These are phyloP conservation scores for Boeremia exigua DNA, from an alignment of 2,329 filamentous ascomycete species.

Conservation along the genomic window DNA sequence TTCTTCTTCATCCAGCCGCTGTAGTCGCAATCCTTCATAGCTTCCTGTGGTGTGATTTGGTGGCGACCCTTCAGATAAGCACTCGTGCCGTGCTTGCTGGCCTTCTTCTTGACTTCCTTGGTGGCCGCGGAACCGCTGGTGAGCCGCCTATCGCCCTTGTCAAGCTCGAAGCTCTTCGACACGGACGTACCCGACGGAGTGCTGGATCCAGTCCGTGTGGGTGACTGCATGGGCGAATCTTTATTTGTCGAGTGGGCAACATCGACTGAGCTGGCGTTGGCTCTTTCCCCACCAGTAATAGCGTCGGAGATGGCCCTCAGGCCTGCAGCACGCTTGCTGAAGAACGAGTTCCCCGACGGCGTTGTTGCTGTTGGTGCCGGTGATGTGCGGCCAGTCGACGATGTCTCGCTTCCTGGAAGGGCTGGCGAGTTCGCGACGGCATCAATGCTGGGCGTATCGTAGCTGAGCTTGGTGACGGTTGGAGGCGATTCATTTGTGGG, in stretches of 20 bases:
- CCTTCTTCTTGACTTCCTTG: slow-evolving; percentile 51
- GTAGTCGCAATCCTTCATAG: slow-evolving; percentile 87
- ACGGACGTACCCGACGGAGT: slow-evolving; percentile 64
- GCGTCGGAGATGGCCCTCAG: slow-evolving; percentile 84
- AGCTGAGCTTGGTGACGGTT: slow-evolving; percentile 63
- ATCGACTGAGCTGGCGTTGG: slow-evolving; percentile 51
- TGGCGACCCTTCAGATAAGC: slow-evolving; percentile 88
- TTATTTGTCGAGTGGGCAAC: slow-evolving; percentile 53
- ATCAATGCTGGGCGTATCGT: slow-evolving; percentile 55
- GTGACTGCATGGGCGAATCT: slow-evolving; percentile 64
- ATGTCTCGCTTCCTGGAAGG: slow-evolving; percentile 55
- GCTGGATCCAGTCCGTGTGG: slow-evolving; percentile 77
- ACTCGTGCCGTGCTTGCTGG: slow-evolving; percentile 92
- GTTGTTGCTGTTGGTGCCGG: slow-evolving; percentile 47
- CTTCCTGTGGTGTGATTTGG: slow-evolving; percentile 80
- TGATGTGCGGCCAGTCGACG: slow-evolving; percentile 55
- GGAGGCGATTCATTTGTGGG: slow-evolving; percentile 55
- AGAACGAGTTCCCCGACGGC: slow-evolving; percentile 43
- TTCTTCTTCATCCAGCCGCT: slow-evolving; percentile 99
- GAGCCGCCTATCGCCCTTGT: slow-evolving; percentile 65
- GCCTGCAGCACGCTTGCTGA: slow-evolving; percentile 64
- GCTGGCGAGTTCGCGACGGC: slow-evolving; percentile 50
- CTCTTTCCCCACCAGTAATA: slow-evolving; percentile 62
- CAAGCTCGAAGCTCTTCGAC: slow-evolving; percentile 77
- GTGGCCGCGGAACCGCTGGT: slow-evolving; percentile 54